Evolutionary conservation across 176 grass and related monocot species (phyloP).

Genomic region (Metroxylon sagu): DNA sequence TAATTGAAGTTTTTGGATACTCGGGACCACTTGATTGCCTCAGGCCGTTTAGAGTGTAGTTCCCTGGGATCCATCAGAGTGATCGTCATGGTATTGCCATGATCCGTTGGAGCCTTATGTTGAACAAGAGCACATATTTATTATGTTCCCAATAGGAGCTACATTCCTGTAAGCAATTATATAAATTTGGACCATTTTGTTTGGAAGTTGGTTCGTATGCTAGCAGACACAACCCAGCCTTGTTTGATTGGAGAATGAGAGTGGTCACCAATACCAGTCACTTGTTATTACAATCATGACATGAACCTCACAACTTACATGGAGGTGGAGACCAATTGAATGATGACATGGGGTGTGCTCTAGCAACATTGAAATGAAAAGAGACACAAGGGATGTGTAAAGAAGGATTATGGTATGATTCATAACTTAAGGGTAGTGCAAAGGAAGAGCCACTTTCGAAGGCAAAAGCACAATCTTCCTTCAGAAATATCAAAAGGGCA

Average conservation of each 20-base stretch:
- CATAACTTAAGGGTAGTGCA: conserved; percentile 36
- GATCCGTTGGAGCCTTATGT: too few relatives aligned
- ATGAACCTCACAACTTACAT: neutral
- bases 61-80: too few relatives aligned
- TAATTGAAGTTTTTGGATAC: too few relatives aligned
- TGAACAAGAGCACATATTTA: too few relatives aligned
- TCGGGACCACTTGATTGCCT: too few relatives aligned
- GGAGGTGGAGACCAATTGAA: neutral
- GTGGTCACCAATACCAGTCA: neutral
- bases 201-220: neutral
- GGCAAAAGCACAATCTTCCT: conserved; percentile 33
- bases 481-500: neutral
- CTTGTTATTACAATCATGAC: neutral
- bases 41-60: too few relatives aligned
- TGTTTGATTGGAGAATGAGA: conserved; percentile 5
- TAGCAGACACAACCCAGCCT: conserved; percentile 7
- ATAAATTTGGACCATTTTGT: neutral
- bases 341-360: conserved; percentile 4
- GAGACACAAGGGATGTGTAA: neutral
- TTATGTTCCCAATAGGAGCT: too few relatives aligned
- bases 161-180: neutral
- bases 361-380: neutral
- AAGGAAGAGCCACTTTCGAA: conserved; percentile 59
- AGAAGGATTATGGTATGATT: conserved; percentile 28
- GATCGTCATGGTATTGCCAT: too few relatives aligned